A percentile compares a stretch with the other conserved stretches of the same genome.
These are phyloP conservation scores for Leishmania guyanensis DNA, from an alignment of 208 protist species.

Conservation along the genomic window DNA sequence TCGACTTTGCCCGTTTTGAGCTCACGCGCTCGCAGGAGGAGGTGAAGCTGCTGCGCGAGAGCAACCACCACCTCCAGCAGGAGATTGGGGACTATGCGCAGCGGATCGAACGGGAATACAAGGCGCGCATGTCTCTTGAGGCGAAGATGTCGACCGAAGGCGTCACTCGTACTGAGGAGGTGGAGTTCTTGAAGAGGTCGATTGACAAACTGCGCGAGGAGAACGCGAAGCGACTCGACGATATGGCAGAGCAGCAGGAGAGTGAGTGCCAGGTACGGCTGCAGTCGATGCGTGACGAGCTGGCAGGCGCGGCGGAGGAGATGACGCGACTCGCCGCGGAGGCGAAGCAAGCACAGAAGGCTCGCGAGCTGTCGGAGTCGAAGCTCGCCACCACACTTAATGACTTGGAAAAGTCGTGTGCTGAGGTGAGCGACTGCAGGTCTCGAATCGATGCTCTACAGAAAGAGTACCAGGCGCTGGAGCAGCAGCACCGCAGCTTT, in stretches of 20 bases:
- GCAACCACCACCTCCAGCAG: conserved; percentile 41
- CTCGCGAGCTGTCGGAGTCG: conserved; percentile 26
- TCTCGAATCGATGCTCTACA: conserved; percentile 14
- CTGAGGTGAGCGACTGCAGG: conserved; percentile 21
- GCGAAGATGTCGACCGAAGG: conserved; percentile 35
- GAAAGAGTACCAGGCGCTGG: conserved; percentile 35
- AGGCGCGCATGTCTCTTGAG: conserved; percentile 53
- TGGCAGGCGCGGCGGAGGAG: conserved; percentile 35
- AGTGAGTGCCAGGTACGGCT: conserved; percentile 52
- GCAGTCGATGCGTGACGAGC: conserved; percentile 66
- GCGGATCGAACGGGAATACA: conserved; percentile 49
- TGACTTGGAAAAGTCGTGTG: conserved; percentile 29
- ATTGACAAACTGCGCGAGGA: conserved; percentile 70
- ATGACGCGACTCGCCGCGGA: conserved; percentile 42
- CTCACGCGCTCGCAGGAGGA: conserved; percentile 73
- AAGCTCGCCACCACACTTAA: conserved; percentile 16
- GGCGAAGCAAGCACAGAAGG: conserved; percentile 17
- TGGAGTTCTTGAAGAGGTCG: conserved; percentile 61
- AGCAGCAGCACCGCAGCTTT: conserved; percentile 57
- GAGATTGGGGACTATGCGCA: conserved; percentile 63
- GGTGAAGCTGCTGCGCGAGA: conserved; percentile 52
- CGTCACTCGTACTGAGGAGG: conserved; percentile 44
- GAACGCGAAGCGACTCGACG: conserved; percentile 48
- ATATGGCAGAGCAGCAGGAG: conserved; percentile 65
- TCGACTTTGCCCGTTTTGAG: conserved; percentile 81